A percentile compares a stretch with the other conserved stretches of the same genome.
These are phyloP conservation scores for Platanthera zijinensis DNA, from an alignment of 106 monocot species.

Conservation along the genomic window DNA sequence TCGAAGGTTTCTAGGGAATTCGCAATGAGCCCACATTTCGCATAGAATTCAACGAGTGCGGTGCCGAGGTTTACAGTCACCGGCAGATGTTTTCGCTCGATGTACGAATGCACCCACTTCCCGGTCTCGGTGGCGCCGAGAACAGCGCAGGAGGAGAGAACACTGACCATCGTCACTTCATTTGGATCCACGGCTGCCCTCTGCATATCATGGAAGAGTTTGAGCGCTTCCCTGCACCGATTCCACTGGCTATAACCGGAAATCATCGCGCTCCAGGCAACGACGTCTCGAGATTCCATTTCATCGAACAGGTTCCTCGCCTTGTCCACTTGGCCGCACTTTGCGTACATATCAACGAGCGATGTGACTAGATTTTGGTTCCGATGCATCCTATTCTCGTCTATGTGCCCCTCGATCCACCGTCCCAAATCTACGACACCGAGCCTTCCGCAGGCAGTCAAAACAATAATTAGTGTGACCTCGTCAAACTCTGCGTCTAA, in stretches of 20 bases:
- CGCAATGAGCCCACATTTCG: constrained; percentile 58
- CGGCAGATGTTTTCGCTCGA: constrained; percentile 31
- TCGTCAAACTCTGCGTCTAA: constrained; percentile 34
- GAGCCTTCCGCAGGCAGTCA: constrained; percentile 55
- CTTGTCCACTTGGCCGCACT: constrained; percentile 41
- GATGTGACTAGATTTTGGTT: constrained; percentile 41
- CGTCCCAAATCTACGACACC: constrained; percentile 44
- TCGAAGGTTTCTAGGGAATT: constrained; percentile 29
- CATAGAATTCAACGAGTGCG: constrained; percentile 59
- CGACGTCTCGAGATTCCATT: constrained; percentile 51
- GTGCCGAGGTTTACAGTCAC: constrained; percentile 56
- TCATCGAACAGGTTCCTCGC: constrained; percentile 49
- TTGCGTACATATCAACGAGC: constrained; percentile 56
- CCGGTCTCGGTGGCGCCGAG: constrained; percentile 62
- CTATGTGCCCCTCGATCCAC: constrained; percentile 29
- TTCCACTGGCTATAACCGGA: constrained; percentile 47
- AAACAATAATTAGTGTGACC: constrained; percentile 45
- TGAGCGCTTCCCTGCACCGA: constrained; percentile 43
- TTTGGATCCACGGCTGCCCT: constrained; percentile 44
- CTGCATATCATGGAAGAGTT: constrained; percentile 55
- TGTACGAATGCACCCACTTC: constrained; percentile 65
- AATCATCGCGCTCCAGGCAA: constrained; percentile 80
- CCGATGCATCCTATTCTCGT: constrained; percentile 16
- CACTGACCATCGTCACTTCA: constrained; percentile 69
- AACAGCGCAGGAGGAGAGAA: constrained; percentile 57